Base-by-base conservation (phyloP, 2,329 filamentous ascomycete genomes). In the Xylaria sp. region DNA sequence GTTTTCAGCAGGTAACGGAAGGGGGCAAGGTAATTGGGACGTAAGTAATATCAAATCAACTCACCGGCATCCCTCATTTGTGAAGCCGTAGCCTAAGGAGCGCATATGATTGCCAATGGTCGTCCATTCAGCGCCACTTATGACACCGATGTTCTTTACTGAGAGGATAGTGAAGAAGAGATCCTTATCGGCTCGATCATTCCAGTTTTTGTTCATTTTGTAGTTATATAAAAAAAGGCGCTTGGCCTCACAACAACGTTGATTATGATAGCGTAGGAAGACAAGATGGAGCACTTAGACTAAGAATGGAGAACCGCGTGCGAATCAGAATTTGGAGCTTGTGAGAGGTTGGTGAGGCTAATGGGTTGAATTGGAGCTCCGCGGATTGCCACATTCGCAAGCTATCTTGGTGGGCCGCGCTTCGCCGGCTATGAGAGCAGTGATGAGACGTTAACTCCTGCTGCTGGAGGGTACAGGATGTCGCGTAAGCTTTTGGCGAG, bases 41-140 rank as follows among this genome's bases (percentile, higher is more conserved):
- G 23, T 61, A 60, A 64, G 26, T 61, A 62, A 71, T 6, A 38
- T 65, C 53, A 62, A 59, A 56, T 62, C 40, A 58, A 85, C 87
- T 81, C 80, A 89, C 87, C 87, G 86, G 73, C 87, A 89, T 73
- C 87, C 87, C 76, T 89, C 87, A 81, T 89, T 89, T 20, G 87
- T 89, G 77, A 89, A 89, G 78, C 86, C 86, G 74, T 89, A 89
- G 64, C 87, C 87, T 66, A 88, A 74, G 42, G 80, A 78, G 68
- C 87, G 83, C 87, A 89, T 89, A 70, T 87, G 83, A 77, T 87
- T 87, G 70, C 87, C 87, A 73, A 89, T 89, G 46, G 83, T 87
- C 33, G 83, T 85, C 87, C 87, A 89, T 87, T 89, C 87, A 17
- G 81, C 80, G 66, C 86, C 87, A 78, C 86, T 89, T 78, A 89